Percentiles rank a stretch among this genome's conserved stretches.
These are phyloP conservation scores for Avena atlantica DNA, from an alignment of 176 grass and related monocot genomes.

Conservation along the genomic window DNA sequence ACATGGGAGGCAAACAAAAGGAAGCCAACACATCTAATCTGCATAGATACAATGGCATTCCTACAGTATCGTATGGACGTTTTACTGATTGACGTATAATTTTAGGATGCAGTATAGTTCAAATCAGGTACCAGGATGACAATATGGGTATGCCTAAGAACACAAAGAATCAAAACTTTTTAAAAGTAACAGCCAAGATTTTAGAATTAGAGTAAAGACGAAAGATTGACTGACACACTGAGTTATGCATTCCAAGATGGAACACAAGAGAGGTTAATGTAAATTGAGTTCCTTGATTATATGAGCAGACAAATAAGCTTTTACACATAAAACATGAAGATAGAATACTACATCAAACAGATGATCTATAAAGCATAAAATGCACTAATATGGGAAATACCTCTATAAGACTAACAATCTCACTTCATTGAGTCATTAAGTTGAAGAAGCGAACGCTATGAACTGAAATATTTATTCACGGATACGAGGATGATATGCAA, in stretches of 20 bases:
- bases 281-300: neutral
- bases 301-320: neutral
- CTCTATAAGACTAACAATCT: too few relatives aligned
- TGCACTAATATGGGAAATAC: neutral
- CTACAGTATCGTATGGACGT: neutral
- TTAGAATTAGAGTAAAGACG: neutral
- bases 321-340: neutral
- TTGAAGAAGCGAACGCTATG: neutral
- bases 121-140: neutral
- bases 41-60: neutral
- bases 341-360: neutral
- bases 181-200: neutral
- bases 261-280: neutral
- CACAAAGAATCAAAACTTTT: neutral
- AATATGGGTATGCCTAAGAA: constrained; percentile 4
- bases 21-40: neutral
- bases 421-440: neutral
- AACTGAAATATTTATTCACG: neutral
- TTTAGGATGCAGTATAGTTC: neutral
- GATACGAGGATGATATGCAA: neutral
- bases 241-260: neutral
- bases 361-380: neutral
- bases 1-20: neutral
- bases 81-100: neutral
- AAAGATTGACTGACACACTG: neutral